phyloP scores from a whole-genome alignment of 2,329 filamentous ascomycete genomes.

The Pseudocercospora fuligena region DNA sequence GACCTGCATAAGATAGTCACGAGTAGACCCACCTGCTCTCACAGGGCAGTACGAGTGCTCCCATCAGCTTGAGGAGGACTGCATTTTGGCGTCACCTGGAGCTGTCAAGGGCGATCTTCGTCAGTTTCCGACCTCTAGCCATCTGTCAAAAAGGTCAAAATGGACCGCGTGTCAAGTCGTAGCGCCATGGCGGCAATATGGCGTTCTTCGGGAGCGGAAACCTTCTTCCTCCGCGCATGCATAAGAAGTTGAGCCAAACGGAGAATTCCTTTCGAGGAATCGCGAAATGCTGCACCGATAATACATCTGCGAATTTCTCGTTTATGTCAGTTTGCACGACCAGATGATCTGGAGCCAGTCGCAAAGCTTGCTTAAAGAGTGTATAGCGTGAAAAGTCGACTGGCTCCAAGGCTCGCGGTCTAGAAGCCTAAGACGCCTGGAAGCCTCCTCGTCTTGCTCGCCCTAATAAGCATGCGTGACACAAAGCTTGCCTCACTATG shows the following conservation, averaged over 20 bases:
- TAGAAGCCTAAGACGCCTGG: background rate
- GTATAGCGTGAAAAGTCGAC: background rate
- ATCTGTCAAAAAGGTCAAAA: background rate
- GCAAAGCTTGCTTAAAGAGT: background rate
- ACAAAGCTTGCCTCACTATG: background rate
- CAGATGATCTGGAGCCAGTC: background rate
- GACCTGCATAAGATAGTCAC: slow-evolving; percentile 2
- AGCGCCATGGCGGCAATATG: background rate
- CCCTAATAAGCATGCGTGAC: background rate
- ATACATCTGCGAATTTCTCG: background rate
- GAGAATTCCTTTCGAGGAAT: background rate
- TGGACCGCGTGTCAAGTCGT: background rate
- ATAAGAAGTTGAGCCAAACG: background rate
- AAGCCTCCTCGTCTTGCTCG: background rate
- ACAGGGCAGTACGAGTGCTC: background rate
- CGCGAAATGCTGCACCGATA: background rate
- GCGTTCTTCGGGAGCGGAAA: background rate
- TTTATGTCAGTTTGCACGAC: background rate
- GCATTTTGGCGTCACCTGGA: background rate
- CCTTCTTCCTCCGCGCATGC: background rate
- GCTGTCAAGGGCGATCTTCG: slow-evolving; percentile 1
- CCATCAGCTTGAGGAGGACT: background rate
- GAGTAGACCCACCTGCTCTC: background rate
- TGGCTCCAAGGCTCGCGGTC: background rate
- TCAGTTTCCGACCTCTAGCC: background rate